Evolutionary conservation across 345 rosid genomes (phyloP), one percentile per base, ranked within the genome.

Genomic region (Gossypium stocksii): DNA sequence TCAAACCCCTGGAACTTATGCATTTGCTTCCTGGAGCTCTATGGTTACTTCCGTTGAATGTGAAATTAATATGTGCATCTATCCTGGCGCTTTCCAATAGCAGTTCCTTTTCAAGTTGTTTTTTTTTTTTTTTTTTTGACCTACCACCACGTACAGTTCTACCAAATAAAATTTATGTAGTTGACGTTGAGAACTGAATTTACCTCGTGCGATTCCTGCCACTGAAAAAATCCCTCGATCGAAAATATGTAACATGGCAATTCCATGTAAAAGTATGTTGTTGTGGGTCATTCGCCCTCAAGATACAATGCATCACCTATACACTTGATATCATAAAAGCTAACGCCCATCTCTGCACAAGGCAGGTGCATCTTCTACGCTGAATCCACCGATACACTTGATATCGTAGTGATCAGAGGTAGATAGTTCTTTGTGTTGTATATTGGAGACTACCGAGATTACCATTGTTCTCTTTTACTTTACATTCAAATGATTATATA

Each of bases 11-110:
- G 91, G 97, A 93, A 83, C 80, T 82, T 93, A 74, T 88, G 92
- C 89, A 88, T 95, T 70, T 93, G 99, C 87, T 90, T 85, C 87
- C 71, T 93, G 80, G 98, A 93, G 83, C 90, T 93, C 76, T 95
- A 95, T 27, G 99, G 98, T 77, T 91, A 78, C 86, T 88, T 90
- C 59, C 97, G 80, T 61, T 88, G 60, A 57, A 9, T 53, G n/a
- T 53, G 57, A 51, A 51, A 51, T 15, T 51, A 51, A 48, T 48
- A 53, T n/a, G 41, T 34, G 41, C 41, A 5, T 34, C 41, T 34
- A 34, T 6, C 1, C 41, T 34, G 41, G 41, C 38, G 41, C 5
- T 34, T 34, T 34, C 41, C 7, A 34, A 5, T 34, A 34, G 41
- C 54, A 22, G 9, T 46, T 45, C 54, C 71, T 6, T 54, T 15